These are phyloP conservation scores for Chaetomium globosum DNA, from an alignment of 2,329 filamentous ascomycete species.

Conservation along the genomic window DNA sequence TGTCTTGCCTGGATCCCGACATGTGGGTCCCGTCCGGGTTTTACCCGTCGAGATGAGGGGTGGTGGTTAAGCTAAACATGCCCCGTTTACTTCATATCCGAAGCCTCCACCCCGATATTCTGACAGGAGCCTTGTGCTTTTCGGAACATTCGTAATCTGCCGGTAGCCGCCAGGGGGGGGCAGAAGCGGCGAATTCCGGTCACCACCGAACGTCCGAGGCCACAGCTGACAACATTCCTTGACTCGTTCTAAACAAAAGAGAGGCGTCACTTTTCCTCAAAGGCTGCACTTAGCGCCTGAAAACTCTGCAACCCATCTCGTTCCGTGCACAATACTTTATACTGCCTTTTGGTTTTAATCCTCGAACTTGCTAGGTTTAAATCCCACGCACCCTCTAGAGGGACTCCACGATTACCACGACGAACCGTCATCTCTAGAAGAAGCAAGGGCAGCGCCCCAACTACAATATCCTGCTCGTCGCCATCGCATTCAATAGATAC, in stretches of 20 bases:
- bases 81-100: too few relatives aligned
- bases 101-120: too few relatives aligned
- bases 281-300: not conserved
- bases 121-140: not conserved
- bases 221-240: constrained; percentile 2
- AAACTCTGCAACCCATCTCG: not conserved
- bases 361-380: not conserved
- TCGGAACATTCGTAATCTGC: not conserved
- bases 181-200: constrained; percentile 18
- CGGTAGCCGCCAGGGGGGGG: not conserved
- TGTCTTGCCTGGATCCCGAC: too few relatives aligned
- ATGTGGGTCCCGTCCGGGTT: too few relatives aligned
- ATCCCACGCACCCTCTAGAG: not conserved
- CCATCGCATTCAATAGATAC: too few relatives aligned
- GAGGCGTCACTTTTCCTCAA: not conserved
- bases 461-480: not conserved
- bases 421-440: not conserved
- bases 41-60: too few relatives aligned
- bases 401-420: not conserved
- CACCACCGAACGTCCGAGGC: constrained; percentile 16
- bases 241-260: not conserved
- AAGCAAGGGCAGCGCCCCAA: not conserved
- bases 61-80: too few relatives aligned
- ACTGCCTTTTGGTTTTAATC: not conserved
- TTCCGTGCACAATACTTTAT: not conserved